Conservation (phyloP, 768 basidiomycete genomes). For the Tricholoma matsutake region DNA sequence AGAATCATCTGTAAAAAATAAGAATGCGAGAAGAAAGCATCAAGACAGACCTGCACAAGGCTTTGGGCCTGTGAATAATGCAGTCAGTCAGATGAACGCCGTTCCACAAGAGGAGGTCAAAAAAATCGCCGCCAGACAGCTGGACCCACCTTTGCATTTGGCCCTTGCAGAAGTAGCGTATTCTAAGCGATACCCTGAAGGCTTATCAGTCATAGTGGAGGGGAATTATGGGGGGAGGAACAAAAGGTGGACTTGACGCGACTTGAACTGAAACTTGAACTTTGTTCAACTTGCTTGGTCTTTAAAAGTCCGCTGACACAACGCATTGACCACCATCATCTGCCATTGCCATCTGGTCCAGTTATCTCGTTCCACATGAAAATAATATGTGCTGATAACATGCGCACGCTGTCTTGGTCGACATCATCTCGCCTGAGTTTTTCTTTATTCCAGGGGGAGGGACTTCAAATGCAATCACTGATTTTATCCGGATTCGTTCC, state of each 20-base stretch:
- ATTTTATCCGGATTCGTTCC: background rate
- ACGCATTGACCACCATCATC: constrained; percentile 41
- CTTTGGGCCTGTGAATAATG: constrained; percentile 57
- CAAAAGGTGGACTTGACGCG: constrained; percentile 28
- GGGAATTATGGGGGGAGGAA: background rate
- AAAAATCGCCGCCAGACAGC: constrained; percentile 2
- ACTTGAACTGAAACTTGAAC: constrained; percentile 26
- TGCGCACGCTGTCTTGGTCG: background rate
- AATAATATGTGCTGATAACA: background rate
- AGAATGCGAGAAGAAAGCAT: background rate
- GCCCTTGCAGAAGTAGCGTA: constrained; percentile 65
- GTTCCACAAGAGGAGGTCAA: constrained; percentile 21
- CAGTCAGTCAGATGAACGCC: constrained; percentile 17
- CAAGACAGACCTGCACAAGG: constrained; percentile 60
- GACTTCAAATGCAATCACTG: too few relatives aligned
- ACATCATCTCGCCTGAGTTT: background rate
- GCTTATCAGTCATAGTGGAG: constrained; percentile 44
- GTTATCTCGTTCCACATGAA: background rate
- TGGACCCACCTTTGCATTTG: constrained; percentile 71
- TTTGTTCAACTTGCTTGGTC: constrained; percentile 23
- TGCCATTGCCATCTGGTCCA: background rate
- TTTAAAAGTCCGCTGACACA: constrained; percentile 46
- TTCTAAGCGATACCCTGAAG: constrained; percentile 73
- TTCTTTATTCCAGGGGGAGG: too few relatives aligned
- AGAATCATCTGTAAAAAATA: constrained; percentile 15